Evolutionary conservation across 108 stramenopile species (phyloP).

Genomic region (Conticribra weissflogii): DNA sequence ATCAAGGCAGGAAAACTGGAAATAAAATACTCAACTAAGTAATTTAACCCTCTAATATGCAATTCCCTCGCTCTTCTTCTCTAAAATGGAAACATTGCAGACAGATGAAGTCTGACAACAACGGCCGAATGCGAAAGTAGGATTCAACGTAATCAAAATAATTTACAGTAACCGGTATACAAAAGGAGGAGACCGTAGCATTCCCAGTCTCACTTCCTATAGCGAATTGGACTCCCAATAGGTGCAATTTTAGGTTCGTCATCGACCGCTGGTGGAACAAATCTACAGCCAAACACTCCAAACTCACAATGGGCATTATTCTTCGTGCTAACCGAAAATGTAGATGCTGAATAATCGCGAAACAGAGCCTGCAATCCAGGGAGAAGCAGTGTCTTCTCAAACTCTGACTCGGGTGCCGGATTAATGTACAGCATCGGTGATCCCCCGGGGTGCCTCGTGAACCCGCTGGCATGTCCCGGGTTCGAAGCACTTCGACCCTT

Average conservation of each 20-base stretch:
- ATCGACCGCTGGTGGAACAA: neutral
- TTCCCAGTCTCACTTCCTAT: neutral
- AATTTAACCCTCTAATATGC: too few relatives aligned
- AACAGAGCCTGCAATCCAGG: constrained; percentile 82
- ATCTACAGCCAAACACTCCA: constrained; percentile 41
- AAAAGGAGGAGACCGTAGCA: too few relatives aligned
- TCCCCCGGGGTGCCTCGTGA: constrained; percentile 43
- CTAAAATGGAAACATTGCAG: too few relatives aligned
- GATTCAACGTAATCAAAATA: too few relatives aligned
- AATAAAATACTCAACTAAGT: too few relatives aligned
- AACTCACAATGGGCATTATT: constrained; percentile 30
- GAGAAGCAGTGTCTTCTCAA: constrained; percentile 68
- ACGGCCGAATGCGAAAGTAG: too few relatives aligned
- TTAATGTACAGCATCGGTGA: constrained; percentile 82
- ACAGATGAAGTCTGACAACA: too few relatives aligned
- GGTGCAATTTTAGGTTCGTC: neutral
- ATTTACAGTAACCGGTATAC: too few relatives aligned
- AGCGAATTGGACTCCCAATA: constrained; percentile 6
- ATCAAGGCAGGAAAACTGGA: too few relatives aligned
- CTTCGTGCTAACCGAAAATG: constrained; percentile 20
- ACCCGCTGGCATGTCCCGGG: constrained; percentile 32
- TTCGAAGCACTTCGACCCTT: constrained; percentile 22
- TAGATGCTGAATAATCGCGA: constrained; percentile 62
- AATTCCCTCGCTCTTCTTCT: too few relatives aligned
- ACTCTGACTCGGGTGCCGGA: constrained; percentile 78